A percentile compares a stretch with the other conserved stretches of the same genome.
Conservation (phyloP, 208 protist genomes). For the Leishmania aethiopica region DNA sequence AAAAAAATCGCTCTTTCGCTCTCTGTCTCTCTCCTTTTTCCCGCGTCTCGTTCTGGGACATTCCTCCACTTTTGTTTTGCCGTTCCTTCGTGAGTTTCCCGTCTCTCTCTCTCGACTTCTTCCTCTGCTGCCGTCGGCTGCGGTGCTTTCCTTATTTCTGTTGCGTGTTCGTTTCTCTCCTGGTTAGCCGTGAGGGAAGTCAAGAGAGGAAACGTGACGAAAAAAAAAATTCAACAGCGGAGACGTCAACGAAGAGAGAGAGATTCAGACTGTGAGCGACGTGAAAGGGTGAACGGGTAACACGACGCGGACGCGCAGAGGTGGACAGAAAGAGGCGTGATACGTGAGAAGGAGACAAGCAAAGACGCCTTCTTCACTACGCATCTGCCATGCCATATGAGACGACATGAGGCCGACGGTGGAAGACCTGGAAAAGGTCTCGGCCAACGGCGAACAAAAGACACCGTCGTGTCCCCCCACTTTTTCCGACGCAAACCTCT, state of each 20-base stretch:
- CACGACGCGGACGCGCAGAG: neutral
- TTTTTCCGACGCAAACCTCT: neutral
- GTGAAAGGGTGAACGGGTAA: neutral
- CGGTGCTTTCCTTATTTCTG: neutral
- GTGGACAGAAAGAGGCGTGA: neutral
- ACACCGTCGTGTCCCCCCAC: neutral
- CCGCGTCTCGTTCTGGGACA: neutral
- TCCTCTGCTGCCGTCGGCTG: neutral
- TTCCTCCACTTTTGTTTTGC: too few relatives aligned
- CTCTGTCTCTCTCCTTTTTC: neutral
- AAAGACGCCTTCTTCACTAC: neutral
- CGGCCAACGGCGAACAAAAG: neutral
- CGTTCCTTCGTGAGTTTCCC: neutral
- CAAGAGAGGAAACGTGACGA: neutral
- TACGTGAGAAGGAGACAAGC: neutral
- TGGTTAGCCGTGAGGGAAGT: neutral
- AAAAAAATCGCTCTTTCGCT: neutral
- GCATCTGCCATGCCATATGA: neutral
- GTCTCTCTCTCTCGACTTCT: neutral
- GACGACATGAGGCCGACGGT: neutral
- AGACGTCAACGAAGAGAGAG: neutral
- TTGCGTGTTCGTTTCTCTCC: neutral
- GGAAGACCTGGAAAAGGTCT: neutral
- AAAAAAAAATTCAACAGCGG: neutral
- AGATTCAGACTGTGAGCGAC: neutral